A percentile compares a stretch with the other conserved stretches of the same genome.
phyloP scores from a whole-genome alignment of 495 filamentous ascomycete species.

The Daldinia grandis region DNA sequence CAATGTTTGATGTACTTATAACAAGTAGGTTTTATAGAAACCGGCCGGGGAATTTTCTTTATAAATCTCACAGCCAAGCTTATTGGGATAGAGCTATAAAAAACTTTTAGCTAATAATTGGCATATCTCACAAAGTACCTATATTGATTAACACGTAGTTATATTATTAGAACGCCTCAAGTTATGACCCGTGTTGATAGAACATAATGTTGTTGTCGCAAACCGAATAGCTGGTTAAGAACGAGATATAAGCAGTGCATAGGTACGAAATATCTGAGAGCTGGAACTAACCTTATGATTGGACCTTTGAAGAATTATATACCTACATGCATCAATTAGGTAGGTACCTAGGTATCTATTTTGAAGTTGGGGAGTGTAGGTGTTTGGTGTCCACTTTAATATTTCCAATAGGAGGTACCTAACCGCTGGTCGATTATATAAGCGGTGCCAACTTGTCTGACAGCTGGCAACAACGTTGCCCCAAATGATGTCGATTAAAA shows the following conservation, averaged over 20 bases:
- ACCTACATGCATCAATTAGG: background rate
- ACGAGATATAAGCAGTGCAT: background rate
- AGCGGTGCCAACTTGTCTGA: background rate
- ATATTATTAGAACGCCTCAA: background rate
- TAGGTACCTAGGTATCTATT: background rate
- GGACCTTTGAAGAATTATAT: background rate
- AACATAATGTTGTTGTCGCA: background rate
- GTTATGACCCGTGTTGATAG: background rate
- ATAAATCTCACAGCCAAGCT: background rate
- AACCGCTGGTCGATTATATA: background rate
- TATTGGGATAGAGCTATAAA: background rate
- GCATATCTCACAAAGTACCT: too few species aligned
- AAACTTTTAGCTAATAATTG: background rate
- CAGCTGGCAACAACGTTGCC: background rate
- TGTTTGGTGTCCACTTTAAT: background rate
- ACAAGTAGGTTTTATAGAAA: background rate
- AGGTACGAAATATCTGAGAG: background rate
- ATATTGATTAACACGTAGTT: background rate
- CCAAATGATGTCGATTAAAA: constrained; percentile 4
- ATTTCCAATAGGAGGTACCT: background rate
- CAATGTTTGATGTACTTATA: background rate
- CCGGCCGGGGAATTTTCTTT: background rate
- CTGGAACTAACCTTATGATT: too few species aligned
- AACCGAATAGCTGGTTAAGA: too few species aligned
- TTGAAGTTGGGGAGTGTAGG: background rate